phyloP scores from a whole-genome alignment of 495 filamentous ascomycete species.

The Penicillium atrosanguineum region DNA sequence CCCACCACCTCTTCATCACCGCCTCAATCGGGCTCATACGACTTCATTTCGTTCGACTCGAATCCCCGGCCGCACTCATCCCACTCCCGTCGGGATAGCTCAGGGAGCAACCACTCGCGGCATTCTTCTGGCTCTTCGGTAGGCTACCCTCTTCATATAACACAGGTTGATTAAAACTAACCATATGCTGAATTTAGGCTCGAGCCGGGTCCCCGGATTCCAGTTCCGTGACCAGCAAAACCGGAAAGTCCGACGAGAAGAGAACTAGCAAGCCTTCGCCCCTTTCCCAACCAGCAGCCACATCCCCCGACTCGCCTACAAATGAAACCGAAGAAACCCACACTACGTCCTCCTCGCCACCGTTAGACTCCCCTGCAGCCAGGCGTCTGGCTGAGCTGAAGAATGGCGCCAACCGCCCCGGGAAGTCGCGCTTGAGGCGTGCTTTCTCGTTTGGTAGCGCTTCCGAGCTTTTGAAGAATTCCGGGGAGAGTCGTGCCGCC shows the following conservation, averaged over 20 bases:
- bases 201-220: slow-evolving; percentile 9
- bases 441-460: slow-evolving; percentile 98
- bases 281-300: slow-evolving; percentile 76
- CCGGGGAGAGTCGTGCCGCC: slow-evolving; percentile 59
- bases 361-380: slow-evolving; percentile 64
- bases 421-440: slow-evolving; percentile 82
- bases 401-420: slow-evolving; percentile 66
- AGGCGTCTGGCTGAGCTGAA: slow-evolving; percentile 80
- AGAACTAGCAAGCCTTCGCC: slow-evolving; percentile 78
- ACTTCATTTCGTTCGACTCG: slow-evolving; percentile 36
- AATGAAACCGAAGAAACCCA: slow-evolving; percentile 35
- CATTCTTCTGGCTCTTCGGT: slow-evolving; percentile 57
- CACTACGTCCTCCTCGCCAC: slow-evolving; percentile 20
- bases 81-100: slow-evolving; percentile 58
- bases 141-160: slow-evolving; percentile 29
- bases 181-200: slow-evolving; percentile 17
- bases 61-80: slow-evolving; percentile 46
- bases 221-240: slow-evolving; percentile 11
- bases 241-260: slow-evolving; percentile 44
- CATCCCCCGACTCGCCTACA: slow-evolving; percentile 22
- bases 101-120: slow-evolving; percentile 54
- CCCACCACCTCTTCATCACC: slow-evolving; percentile 24
- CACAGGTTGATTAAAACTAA: slow-evolving; percentile 1
- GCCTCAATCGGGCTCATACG: slow-evolving; percentile 26
- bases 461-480: slow-evolving; percentile 76